A percentile compares a stretch with the other conserved stretches of the same genome.
Conservation (phyloP, 2,329 filamentous ascomycete genomes). For the Fusarium sacchari region DNA sequence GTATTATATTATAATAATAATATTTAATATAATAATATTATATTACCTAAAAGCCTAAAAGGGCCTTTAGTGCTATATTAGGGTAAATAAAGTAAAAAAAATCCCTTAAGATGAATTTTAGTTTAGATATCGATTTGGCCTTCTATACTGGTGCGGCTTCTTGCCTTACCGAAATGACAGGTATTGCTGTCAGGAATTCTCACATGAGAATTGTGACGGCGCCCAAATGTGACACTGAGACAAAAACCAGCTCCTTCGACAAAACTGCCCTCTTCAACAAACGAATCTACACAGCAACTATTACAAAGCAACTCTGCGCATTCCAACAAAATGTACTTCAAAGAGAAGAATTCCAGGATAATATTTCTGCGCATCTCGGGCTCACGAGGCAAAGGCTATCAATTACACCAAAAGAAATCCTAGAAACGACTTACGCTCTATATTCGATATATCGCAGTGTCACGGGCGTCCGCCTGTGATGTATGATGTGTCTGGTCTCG, state of each 20-base stretch:
- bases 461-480: too few species aligned
- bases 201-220: not conserved
- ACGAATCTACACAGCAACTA: not conserved
- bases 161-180: not conserved
- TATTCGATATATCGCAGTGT: too few species aligned
- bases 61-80: too few species aligned
- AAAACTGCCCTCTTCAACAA: not conserved
- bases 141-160: not conserved
- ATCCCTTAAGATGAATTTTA: too few species aligned
- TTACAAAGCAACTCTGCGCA: not conserved
- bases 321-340: not conserved
- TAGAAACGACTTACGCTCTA: too few species aligned
- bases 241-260: not conserved
- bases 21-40: too few species aligned
- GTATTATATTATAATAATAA: too few species aligned
- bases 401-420: too few species aligned
- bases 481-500: too few species aligned
- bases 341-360: not conserved
- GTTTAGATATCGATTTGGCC: too few species aligned
- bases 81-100: too few species aligned
- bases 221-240: not conserved
- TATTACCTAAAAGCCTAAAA: too few species aligned
- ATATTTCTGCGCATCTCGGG: not conserved
- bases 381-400: not conserved
- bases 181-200: not conserved